Conservation (phyloP, 768 basidiomycete genomes). For the Chlorophyllum brunneum region DNA sequence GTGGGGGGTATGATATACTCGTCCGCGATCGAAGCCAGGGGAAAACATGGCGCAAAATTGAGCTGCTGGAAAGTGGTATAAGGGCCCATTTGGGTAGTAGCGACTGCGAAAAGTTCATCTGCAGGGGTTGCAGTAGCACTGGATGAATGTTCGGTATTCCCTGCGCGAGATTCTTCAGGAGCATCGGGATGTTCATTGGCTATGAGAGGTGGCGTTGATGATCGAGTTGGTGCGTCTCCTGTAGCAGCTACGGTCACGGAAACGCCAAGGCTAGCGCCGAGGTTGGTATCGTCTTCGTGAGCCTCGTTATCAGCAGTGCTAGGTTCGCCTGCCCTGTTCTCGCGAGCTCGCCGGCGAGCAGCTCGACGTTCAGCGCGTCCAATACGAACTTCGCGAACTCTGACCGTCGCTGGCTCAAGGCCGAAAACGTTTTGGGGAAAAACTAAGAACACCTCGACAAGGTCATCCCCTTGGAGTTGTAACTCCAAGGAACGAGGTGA, state of each 20-base stretch:
- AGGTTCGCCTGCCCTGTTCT: slow-evolving; percentile 52
- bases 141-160: slow-evolving; percentile 28
- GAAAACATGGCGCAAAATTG: slow-evolving; percentile 80
- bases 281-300: slow-evolving; percentile 51
- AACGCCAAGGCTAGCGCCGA: slow-evolving; percentile 61
- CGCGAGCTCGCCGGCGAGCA: slow-evolving; percentile 75
- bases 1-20: slow-evolving; percentile 92
- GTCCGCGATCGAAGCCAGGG: slow-evolving; percentile 84
- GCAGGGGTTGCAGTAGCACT: slow-evolving; percentile 37
- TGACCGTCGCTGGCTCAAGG: slow-evolving; percentile 86
- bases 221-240: slow-evolving; percentile 29
- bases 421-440: slow-evolving; percentile 93
- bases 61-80: slow-evolving; percentile 94
- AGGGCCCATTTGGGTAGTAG: slow-evolving; percentile 70
- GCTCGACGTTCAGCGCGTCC: slow-evolving; percentile 85
- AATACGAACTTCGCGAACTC: slow-evolving; percentile 91
- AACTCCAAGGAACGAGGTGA: slow-evolving; percentile 85
- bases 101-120: slow-evolving; percentile 66
- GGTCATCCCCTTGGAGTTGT: slow-evolving; percentile 87
- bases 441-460: slow-evolving; percentile 88
- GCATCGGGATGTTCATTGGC: slow-evolving; percentile 40
- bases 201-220: slow-evolving; percentile 36
- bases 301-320: slow-evolving; percentile 34
- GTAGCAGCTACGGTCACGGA: slow-evolving; percentile 45
- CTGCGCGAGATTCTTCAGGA: slow-evolving; percentile 25